phyloP scores from a whole-genome alignment of 768 basidiomycete genomes.

The Cyclocybe cylindracea region DNA sequence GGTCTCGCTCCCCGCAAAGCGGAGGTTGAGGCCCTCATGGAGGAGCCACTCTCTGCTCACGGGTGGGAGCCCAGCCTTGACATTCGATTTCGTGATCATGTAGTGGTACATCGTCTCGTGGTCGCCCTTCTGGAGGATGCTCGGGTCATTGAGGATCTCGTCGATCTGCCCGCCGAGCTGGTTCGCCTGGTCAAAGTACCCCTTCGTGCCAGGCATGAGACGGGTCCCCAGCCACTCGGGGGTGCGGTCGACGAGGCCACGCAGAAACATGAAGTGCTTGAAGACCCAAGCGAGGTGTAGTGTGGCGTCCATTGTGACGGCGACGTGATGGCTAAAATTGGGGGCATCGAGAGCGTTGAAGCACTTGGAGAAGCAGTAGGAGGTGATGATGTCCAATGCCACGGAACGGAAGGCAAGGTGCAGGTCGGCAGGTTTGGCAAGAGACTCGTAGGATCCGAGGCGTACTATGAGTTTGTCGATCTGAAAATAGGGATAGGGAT shows the following conservation, averaged over 20 bases:
- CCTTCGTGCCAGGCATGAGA: conserved; percentile 14
- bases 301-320: conserved; percentile 20
- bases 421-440: conserved; percentile 17
- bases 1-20: conserved; percentile 34
- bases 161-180: conserved; percentile 23
- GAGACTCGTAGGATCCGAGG: conserved; percentile 1
- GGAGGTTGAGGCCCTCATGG: conserved; percentile 19
- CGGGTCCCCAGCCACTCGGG: conserved; percentile 16
- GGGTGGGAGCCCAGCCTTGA: conserved; percentile 11
- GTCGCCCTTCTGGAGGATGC: conserved; percentile 21
- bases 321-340: conserved; percentile 24
- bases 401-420: conserved; percentile 24
- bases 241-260: conserved; percentile 9
- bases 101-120: conserved; percentile 39
- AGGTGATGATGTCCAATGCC: conserved; percentile 30
- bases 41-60: conserved; percentile 14
- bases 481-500: conserved; percentile 7
- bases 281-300: conserved; percentile 8
- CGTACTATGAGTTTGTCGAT: conserved; percentile 23
- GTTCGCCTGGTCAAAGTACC: conserved; percentile 13
- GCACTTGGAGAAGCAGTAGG: conserved; percentile 30
- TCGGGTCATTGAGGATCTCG: conserved; percentile 24
- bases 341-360: conserved; percentile 23
- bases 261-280: conserved; percentile 24
- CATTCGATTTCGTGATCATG: conserved; percentile 15